These are phyloP conservation scores for Mycogone perniciosa DNA, from an alignment of 2,329 filamentous ascomycete genomes.

Conservation along the genomic window DNA sequence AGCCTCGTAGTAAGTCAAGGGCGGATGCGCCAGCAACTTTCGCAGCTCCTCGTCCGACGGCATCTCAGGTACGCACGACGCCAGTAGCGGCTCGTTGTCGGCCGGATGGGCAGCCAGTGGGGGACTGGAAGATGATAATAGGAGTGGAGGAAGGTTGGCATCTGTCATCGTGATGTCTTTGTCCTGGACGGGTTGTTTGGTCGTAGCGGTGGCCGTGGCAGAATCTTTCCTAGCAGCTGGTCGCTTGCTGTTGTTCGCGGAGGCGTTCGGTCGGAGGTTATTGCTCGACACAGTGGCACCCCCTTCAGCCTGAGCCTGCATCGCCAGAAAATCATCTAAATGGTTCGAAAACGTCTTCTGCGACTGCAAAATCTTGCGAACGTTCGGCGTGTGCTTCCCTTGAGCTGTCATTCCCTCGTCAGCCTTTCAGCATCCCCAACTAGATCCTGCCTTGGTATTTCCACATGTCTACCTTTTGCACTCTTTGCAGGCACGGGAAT, in stretches of 20 bases:
- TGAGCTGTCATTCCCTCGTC: conserved; percentile 25
- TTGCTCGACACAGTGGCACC: conserved; percentile 25
- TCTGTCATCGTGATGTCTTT: conserved; percentile 25
- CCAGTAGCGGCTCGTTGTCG: conserved; percentile 53
- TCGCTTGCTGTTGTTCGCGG: conserved; percentile 25
- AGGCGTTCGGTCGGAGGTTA: conserved; percentile 21
- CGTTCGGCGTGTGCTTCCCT: conserved; percentile 59
- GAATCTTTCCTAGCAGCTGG: conserved; percentile 20
- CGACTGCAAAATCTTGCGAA: conserved; percentile 70
- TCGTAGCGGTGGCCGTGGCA: conserved; percentile 15
- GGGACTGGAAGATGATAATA: conserved; percentile 28
- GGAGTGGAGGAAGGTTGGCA: conserved; percentile 21
- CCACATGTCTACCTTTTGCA: conserved; percentile 30
- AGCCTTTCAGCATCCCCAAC: no score
- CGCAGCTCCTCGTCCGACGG: conserved; percentile 58
- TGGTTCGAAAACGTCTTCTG: conserved; percentile 82
- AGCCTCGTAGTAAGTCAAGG: conserved; percentile 63
- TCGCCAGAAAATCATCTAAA: conserved; percentile 70
- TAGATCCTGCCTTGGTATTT: neutral
- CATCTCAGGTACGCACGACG: conserved; percentile 49
- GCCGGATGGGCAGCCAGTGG: conserved; percentile 36
- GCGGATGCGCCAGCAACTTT: conserved; percentile 55
- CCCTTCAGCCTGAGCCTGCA: conserved; percentile 41
- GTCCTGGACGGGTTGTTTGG: conserved; percentile 15
- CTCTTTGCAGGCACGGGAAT: conserved; percentile 61